A percentile compares a stretch with the other conserved stretches of the same genome.
phyloP scores from a whole-genome alignment of 2,329 filamentous ascomycete species.

The Stagonosporopsis rhizophila region DNA sequence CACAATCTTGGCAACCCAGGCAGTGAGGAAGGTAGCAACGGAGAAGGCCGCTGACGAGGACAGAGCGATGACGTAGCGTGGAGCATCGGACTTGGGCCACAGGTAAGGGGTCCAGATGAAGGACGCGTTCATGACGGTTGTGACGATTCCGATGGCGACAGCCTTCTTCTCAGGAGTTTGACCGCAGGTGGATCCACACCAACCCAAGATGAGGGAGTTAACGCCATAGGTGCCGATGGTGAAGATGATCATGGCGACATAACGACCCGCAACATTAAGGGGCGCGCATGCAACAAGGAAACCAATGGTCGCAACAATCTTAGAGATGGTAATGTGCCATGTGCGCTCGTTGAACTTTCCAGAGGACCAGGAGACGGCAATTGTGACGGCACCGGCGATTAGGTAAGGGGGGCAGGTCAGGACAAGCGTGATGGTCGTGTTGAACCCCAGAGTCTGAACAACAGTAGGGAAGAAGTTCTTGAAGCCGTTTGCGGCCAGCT shows the following conservation, averaged over 20 bases:
- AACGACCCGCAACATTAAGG: conserved; percentile 65
- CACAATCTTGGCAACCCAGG: conserved; percentile 43
- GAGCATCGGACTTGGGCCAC: conserved; percentile 42
- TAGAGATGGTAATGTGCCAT: conserved; percentile 69
- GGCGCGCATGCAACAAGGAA: conserved; percentile 72
- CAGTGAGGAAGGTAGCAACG: conserved; percentile 37
- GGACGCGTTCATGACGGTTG: conserved; percentile 52
- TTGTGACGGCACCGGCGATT: conserved; percentile 65
- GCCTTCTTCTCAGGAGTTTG: conserved; percentile 57
- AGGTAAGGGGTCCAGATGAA: conserved; percentile 52
- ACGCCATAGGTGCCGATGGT: conserved; percentile 47
- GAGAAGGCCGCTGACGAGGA: conserved; percentile 44
- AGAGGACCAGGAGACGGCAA: conserved; percentile 72
- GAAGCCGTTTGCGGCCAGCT: conserved; percentile 47
- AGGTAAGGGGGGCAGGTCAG: conserved; percentile 54
- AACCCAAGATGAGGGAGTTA: conserved; percentile 55
- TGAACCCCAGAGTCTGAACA: conserved; percentile 66
- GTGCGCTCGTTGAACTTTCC: conserved; percentile 75
- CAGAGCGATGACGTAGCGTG: conserved; percentile 42
- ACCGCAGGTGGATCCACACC: conserved; percentile 53
- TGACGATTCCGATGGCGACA: conserved; percentile 54
- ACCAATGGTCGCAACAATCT: conserved; percentile 66
- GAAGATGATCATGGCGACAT: conserved; percentile 69
- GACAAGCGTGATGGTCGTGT: conserved; percentile 60
- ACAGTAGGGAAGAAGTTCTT: conserved; percentile 69